These are phyloP conservation scores for Backusella tuberculispora DNA, from an alignment of 192 early-diverging fungal species.

Conservation along the genomic window DNA sequence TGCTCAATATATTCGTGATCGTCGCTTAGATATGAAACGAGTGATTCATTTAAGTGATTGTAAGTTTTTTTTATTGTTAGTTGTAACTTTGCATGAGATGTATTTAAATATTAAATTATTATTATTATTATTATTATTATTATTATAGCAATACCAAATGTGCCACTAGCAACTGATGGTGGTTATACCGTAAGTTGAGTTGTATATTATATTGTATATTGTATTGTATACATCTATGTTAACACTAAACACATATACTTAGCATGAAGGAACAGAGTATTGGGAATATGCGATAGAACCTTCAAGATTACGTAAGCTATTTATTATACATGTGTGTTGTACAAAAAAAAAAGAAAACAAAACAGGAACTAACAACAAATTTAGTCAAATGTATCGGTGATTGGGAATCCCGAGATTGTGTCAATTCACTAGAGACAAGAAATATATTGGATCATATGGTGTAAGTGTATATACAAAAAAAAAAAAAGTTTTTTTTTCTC, in stretches of 20 bases:
- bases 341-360: neutral
- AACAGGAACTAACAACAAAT: too few relatives aligned
- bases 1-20: constrained; percentile 8
- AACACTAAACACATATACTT: too few relatives aligned
- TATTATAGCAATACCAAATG: neutral
- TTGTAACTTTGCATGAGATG: neutral
- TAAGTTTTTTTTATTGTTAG: neutral
- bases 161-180: neutral
- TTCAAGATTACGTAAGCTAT: neutral
- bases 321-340: neutral
- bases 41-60: constrained; percentile 2
- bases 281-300: constrained; percentile 9
- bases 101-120: too few relatives aligned
- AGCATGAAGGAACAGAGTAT: constrained; percentile 19
- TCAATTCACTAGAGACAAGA: neutral
- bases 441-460: neutral
- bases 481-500: neutral
- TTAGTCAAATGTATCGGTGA: neutral
- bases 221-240: neutral
- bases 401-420: constrained; percentile 8
- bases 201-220: neutral
- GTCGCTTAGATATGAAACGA: neutral
- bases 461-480: neutral
- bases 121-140: neutral
- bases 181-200: neutral